Base-by-base conservation (phyloP, 208 protist species). In the Novymonas esmeraldas region DNA sequence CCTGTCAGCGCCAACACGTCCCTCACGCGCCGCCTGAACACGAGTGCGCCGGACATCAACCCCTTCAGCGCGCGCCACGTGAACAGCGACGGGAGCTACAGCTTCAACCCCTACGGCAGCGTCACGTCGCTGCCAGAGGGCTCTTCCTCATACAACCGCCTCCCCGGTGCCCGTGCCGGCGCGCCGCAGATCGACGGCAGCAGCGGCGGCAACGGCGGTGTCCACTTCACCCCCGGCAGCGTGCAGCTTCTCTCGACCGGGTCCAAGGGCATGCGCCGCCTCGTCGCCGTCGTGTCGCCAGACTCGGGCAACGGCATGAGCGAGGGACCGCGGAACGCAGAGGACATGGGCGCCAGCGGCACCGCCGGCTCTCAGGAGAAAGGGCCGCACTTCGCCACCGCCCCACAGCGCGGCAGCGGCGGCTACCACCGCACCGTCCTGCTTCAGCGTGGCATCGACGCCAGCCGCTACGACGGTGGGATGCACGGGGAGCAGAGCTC, bases 81-180 rank as follows among this genome's bases (percentile, higher is more conserved):
- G 60, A 81, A 76, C 79, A 67, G 63, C 54, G 60, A 78, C 31
- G 73, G 74, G 31, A 78, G 76, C 57, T 80, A 77, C 61, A 81
- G 68, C 52, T 83, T 77, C 70, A 80, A 81, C 55, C 72, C 67
- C 14, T 76, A 81, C 55, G 64, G 68, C 54, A 78, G 64, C 56
- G n/a, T 82, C 55, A 72, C 77, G n/a, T 82, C 77, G 34, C 57
- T 82, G 31, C 33, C 77, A 20, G 77, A 82, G 3, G 77, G 51
- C 58, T 68, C 72, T 6, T 54, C 31, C 20, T 72, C 72, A 7
- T 72, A 71, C 63, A 52, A 28, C 18, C 54, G 61, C 10, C 31
- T 51, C 33, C 55, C 69, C 26, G 55, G 44, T 2, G 57, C 42
- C 24, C 69, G 69, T 33, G 54, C 54, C 52, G 51, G 39, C 34